These are phyloP conservation scores for Bacterosira constricta DNA, from an alignment of 108 stramenopile genomes.

Conservation along the genomic window DNA sequence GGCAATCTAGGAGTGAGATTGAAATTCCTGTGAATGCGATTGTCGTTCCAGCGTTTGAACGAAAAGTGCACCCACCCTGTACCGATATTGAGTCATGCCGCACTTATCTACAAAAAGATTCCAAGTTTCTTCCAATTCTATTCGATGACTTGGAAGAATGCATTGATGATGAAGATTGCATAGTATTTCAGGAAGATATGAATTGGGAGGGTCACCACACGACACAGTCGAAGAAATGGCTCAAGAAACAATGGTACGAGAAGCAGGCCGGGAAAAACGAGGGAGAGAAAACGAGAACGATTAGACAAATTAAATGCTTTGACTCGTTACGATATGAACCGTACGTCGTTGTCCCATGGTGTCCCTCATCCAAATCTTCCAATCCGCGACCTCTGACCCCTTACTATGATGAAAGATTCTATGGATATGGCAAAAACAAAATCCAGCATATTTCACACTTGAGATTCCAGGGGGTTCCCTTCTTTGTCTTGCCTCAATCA, in stretches of 20 bases:
- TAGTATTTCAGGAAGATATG: constrained; percentile 72
- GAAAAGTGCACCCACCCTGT: constrained; percentile 56
- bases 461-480: constrained; percentile 60
- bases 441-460: constrained; percentile 83
- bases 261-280: constrained; percentile 21
- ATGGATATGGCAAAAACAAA: constrained; percentile 92
- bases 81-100: constrained; percentile 45
- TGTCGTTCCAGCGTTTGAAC: constrained; percentile 89
- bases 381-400: constrained; percentile 49
- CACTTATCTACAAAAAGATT: constrained; percentile 45
- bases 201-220: constrained; percentile 87
- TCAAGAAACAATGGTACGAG: constrained; percentile 67
- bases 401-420: constrained; percentile 90
- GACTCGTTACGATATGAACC: constrained; percentile 87
- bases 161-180: constrained; percentile 56
- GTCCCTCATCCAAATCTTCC: constrained; percentile 40
- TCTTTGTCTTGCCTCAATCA: constrained; percentile 68
- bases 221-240: constrained; percentile 73
- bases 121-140: constrained; percentile 65
- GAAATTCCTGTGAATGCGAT: constrained; percentile 52
- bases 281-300: constrained; percentile 7
- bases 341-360: constrained; percentile 85
- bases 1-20: not conserved
- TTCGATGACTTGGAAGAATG: constrained; percentile 72
- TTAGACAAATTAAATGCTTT: constrained; percentile 71